Evolutionary conservation across 2,329 filamentous ascomycete genomes (phyloP), one percentile per base, ranked within the genome.

Genomic region (Davidsoniella virescens): DNA sequence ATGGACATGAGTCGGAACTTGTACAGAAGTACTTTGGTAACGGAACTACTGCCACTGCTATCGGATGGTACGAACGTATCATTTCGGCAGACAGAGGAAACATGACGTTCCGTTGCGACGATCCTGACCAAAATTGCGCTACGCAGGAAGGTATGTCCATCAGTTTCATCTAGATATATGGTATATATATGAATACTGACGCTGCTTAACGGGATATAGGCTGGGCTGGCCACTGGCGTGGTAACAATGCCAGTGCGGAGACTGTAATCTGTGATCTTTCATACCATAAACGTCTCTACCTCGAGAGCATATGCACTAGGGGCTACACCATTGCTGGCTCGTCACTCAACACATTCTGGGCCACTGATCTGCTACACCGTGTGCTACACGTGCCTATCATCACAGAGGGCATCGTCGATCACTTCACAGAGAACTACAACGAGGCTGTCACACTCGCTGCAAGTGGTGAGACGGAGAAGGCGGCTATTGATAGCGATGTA

Each of bases 241-340:
- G 80, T 41, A 58, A 62, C 23, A 84, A 84, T 54, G 79, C 71
- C 2, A 77, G 78, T 2, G 63, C 69, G 1, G 79, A 84, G 62
- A 84, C 80, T 2, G 80, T 84, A 55, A 83, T 84, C 62, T 84
- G 80, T 63, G 69, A 71, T 4, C 66, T 74, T 1, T 82, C 78
- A 1, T 84, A 76, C 62, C 59, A 64, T 37, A 69, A 68, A 44
- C 75, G 80, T 45, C 71, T 69, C 36, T 70, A 69, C 17, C 70
- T 84, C 6, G 66, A 71, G 47, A 69, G 70, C 26, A 67, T 84
- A 58, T 84, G 81, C 61, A 70, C 68, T 23, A 65, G 71, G 16
- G 80, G 80, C 47, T 83, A 81, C 63, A 76, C 70, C 6, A 73
- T 84, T 6, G 68, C 76, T 5, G 63, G 64, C 10, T 70, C 68